Base-by-base conservation (phyloP, 306 rosid species). In the Abrus precatorius region DNA sequence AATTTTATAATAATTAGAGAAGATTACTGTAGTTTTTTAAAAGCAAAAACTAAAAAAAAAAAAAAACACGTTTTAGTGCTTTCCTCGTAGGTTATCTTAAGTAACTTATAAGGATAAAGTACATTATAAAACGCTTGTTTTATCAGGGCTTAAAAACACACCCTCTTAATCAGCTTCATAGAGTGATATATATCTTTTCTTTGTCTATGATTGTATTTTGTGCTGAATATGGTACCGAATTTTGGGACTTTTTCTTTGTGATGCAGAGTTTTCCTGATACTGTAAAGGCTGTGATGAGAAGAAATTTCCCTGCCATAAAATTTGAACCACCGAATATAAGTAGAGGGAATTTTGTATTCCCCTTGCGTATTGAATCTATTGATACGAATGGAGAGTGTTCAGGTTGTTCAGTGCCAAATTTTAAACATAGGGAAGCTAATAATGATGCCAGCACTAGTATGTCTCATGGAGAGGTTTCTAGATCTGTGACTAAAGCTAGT, bases 391-490 rank as follows among this genome's bases (percentile, higher is more conserved):
- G 84, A 1, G 70, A 63, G 66, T 69, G 78, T 63, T 69, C 84
- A 6, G 72, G 72, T 54, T 32, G 65, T 77, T 71, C 69, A 12
- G 45, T 30, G 11, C 69, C 59, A 45, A 65, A 64, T 14, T 77
- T 64, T 67, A 80, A 84, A 73, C 63, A 55, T 6, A 48, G 47
- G 76, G 84, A 72, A 64, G 82, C 69, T 79, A 69, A 81, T 72
- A 56, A 70, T 72, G 81, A 44, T 71, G 83, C 69, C 73, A 74
- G 47, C 76, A 55, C 53, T 29, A 74, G 62, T 55, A 48, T 40
- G 74, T 52, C 56, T 61, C 32, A 2, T 5, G 53, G 45, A 59
- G 92, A 84, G 74, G 13, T 65, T 66, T n/a, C 57, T 72, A 69
- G 77, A 52, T 52, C 48, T 28, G 14, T 72, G 12, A 65, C 38